Evolutionary conservation across 805 yeast genomes (phyloP).

Genomic region (Kurtzmaniella cleridarum): DNA sequence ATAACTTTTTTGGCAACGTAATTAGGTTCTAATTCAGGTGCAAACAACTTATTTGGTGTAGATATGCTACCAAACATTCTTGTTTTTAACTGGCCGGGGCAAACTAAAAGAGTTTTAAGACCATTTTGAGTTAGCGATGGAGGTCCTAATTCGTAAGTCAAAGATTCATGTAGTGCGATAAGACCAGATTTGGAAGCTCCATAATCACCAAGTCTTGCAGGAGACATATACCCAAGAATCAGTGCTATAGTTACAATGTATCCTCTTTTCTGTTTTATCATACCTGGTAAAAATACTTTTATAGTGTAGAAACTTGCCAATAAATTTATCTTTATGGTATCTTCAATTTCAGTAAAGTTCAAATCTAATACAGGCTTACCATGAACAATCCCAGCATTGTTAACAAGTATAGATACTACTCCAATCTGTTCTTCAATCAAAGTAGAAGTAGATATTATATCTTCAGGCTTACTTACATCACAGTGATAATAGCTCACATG

Average conservation of each 20-base stretch:
- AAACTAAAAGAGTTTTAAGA: constrained; percentile 67
- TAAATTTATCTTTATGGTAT: constrained; percentile 61
- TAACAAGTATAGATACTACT: constrained; percentile 60
- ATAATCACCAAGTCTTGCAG: constrained; percentile 75
- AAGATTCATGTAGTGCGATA: constrained; percentile 77
- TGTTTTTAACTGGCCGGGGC: constrained; percentile 86
- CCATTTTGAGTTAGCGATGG: constrained; percentile 43
- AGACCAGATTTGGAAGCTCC: constrained; percentile 90
- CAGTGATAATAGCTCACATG: constrained; percentile 56
- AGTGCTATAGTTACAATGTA: constrained; percentile 79
- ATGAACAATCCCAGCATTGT: constrained; percentile 77
- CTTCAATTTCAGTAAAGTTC: constrained; percentile 53
- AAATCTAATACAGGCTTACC: constrained; percentile 55
- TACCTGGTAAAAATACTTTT: constrained; percentile 66
- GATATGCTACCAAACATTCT: constrained; percentile 64
- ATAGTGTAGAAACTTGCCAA: constrained; percentile 65
- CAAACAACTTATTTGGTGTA: constrained; percentile 71
- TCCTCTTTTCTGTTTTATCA: constrained; percentile 60
- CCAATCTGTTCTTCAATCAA: constrained; percentile 49
- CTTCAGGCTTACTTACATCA: constrained; percentile 56
- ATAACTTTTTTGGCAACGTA: constrained; percentile 59
- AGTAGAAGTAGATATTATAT: constrained; percentile 37
- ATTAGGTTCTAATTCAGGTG: constrained; percentile 74
- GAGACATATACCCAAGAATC: constrained; percentile 78
- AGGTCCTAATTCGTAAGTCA: constrained; percentile 63